Conservation (phyloP, 2,329 filamentous ascomycete genomes). For the Ceratocystis ficicola region DNA sequence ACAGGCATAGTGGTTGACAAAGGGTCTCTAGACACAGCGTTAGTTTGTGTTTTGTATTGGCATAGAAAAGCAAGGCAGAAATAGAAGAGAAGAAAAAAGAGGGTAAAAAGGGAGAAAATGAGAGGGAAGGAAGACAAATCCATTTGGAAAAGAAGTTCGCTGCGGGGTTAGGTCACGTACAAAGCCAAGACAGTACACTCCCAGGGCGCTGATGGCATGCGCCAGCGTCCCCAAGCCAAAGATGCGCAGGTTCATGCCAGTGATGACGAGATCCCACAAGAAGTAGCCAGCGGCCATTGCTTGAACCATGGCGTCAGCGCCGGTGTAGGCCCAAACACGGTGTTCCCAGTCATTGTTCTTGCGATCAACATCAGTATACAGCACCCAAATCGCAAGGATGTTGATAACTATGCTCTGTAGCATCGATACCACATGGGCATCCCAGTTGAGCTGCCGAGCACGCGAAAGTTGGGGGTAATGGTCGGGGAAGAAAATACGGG, state of each 20-base stretch:
- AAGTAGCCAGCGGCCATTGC: conserved; percentile 72
- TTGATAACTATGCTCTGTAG: conserved; percentile 65
- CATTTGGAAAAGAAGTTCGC: not conserved
- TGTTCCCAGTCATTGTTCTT: conserved; percentile 52
- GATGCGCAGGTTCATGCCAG: conserved; percentile 52
- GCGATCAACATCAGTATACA: conserved; percentile 56
- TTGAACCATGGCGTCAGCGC: conserved; percentile 58
- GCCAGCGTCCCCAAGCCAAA: conserved; percentile 68
- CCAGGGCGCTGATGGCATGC: conserved; percentile 61
- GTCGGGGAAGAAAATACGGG: conserved; percentile 47
- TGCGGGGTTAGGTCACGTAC: conserved; percentile 41
- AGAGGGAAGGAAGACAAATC: not conserved
- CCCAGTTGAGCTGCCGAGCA: conserved; percentile 63
- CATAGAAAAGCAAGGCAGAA: not conserved
- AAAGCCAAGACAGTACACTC: conserved; percentile 67
- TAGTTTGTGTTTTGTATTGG: conserved; percentile 6
- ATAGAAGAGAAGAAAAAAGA: conserved; percentile 4
- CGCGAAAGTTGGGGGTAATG: conserved; percentile 52
- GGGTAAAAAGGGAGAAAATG: conserved; percentile 20
- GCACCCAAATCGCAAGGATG: conserved; percentile 59
- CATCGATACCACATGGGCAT: conserved; percentile 76
- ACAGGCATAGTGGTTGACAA: conserved; percentile 70
- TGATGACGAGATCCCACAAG: conserved; percentile 67
- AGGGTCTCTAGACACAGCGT: conserved; percentile 49
- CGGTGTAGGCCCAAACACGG: conserved; percentile 67